Evolutionary conservation across 1,284 basidiomycete genomes (phyloP).

Genomic region (Boletellus deceptivus): DNA sequence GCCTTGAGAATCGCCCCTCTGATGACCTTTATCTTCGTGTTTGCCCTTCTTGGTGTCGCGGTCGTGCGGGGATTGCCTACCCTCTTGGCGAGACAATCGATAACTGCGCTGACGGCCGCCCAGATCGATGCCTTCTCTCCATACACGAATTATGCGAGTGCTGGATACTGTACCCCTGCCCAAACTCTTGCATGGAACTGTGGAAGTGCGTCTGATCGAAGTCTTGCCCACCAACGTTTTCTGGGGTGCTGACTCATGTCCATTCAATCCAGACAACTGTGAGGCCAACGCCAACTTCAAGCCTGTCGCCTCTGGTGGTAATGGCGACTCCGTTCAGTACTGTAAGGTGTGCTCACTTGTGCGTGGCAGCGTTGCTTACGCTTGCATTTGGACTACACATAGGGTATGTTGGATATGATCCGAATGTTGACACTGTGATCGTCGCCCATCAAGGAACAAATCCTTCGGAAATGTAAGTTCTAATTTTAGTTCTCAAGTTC

Average conservation of each 20-base stretch:
- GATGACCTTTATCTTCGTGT: conserved; percentile 21
- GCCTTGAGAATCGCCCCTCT: background rate
- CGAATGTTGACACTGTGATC: conserved; percentile 33
- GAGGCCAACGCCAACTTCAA: conserved; percentile 53
- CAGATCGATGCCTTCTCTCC: conserved; percentile 51
- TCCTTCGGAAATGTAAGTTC: conserved; percentile 30
- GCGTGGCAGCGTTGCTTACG: background rate
- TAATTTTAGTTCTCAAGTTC: background rate
- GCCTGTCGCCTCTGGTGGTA: conserved; percentile 61
- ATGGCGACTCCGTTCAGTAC: conserved; percentile 52
- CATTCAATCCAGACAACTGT: conserved; percentile 45
- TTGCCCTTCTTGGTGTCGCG: conserved; percentile 15
- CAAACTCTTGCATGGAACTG: conserved; percentile 55
- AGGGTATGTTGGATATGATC: conserved; percentile 43
- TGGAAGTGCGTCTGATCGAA: conserved; percentile 43
- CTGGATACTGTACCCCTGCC: conserved; percentile 52
- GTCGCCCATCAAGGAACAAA: conserved; percentile 40
- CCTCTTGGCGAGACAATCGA: conserved; percentile 32
- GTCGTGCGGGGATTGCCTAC: conserved; percentile 25
- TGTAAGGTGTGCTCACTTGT: conserved; percentile 31
- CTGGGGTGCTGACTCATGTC: background rate
- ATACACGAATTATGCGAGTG: conserved; percentile 55
- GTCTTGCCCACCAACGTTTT: background rate
- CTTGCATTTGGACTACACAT: background rate
- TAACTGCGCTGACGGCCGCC: conserved; percentile 41